phyloP scores from a whole-genome alignment of 106 monocot species.

The Allium fistulosum region DNA sequence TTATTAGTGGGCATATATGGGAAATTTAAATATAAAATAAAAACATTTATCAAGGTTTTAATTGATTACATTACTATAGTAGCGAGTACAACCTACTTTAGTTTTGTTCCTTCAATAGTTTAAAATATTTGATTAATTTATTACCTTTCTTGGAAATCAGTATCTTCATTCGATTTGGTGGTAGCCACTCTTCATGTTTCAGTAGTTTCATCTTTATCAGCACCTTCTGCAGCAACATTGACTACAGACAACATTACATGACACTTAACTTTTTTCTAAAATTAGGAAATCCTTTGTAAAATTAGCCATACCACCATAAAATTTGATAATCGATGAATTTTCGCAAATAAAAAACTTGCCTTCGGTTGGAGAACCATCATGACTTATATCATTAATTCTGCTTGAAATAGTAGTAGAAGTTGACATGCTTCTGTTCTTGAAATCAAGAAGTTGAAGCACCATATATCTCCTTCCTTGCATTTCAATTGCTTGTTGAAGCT shows the following conservation, averaged over 20 bases:
- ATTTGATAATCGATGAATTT: not conserved
- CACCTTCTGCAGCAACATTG: not conserved
- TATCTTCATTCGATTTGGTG: slow-evolving; percentile 29
- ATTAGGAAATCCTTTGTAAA: slow-evolving; percentile 10
- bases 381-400: not conserved
- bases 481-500: slow-evolving; percentile 83
- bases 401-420: slow-evolving; percentile 2
- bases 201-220: slow-evolving; percentile 17
- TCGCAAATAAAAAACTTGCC: slow-evolving; percentile 1
- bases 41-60: not conserved
- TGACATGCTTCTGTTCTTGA: slow-evolving; percentile 25
- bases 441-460: slow-evolving; percentile 71
- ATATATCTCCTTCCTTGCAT: slow-evolving; percentile 62
- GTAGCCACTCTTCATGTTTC: not conserved
- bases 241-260: slow-evolving; percentile 1
- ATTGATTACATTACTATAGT: not conserved
- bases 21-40: not conserved
- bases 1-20: not conserved
- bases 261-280: slow-evolving; percentile 27
- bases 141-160: slow-evolving; percentile 35
- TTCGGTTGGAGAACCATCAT: slow-evolving; percentile 1
- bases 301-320: not conserved
- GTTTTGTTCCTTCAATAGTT: no score
- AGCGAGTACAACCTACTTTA: no score
- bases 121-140: no score